A percentile compares a stretch with the other conserved stretches of the same genome.
phyloP scores from a whole-genome alignment of 148 eudicot species.

The Persicaria tinctoria region DNA sequence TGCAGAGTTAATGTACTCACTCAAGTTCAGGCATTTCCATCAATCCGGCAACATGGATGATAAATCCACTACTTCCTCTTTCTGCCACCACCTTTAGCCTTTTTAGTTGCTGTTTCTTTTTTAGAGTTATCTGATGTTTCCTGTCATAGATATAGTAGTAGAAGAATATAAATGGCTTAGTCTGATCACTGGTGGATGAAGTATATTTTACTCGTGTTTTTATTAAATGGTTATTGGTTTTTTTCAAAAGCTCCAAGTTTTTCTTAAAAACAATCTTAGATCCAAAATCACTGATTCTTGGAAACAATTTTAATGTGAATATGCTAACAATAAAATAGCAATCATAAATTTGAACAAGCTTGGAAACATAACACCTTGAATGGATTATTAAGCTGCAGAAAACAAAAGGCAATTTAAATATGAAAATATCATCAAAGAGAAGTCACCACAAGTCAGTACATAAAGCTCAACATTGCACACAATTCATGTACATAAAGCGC shows the following conservation, averaged over 20 bases:
- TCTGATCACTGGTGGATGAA: neutral
- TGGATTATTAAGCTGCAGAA: too few relatives aligned
- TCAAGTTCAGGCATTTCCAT: neutral
- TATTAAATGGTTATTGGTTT: neutral
- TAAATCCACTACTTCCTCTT: constrained; percentile 2
- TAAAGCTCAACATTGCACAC: too few relatives aligned
- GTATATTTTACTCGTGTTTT: neutral
- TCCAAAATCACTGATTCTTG: neutral
- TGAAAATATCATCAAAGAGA: too few relatives aligned
- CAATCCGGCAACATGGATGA: neutral
- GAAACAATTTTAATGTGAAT: neutral
- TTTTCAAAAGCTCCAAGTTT: neutral
- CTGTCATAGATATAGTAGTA: neutral
- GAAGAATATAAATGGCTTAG: neutral
- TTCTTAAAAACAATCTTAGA: neutral
- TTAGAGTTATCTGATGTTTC: neutral
- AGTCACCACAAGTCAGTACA: too few relatives aligned
- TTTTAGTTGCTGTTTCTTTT: constrained; percentile 6
- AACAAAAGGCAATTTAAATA: too few relatives aligned
- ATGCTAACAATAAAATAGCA: neutral
- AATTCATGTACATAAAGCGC: too few relatives aligned
- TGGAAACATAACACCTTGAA: too few relatives aligned
- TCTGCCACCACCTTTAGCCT: constrained; percentile 5
- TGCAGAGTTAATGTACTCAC: neutral
- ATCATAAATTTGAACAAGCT: too few relatives aligned